Percentiles rank a stretch among this genome's conserved stretches.
phyloP scores from a whole-genome alignment of 106 monocot species.

The Allium sativum region DNA sequence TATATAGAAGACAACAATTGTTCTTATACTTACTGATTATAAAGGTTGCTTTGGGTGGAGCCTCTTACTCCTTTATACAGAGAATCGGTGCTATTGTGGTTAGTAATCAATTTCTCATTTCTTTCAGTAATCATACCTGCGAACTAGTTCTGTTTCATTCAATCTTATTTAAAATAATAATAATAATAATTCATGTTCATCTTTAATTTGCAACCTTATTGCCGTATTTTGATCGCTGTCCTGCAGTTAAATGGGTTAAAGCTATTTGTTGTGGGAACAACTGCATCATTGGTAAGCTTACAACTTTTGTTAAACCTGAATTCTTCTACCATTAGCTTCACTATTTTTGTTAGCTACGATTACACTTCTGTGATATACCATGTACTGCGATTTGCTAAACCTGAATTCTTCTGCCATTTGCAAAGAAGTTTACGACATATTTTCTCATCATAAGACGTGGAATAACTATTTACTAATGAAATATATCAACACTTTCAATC shows the following conservation, averaged over 20 bases:
- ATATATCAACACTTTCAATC: no score
- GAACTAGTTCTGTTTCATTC: no score
- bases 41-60: constrained; percentile 69
- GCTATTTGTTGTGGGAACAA: constrained; percentile 67
- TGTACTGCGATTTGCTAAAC: no score
- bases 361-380: no score
- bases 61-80: constrained; percentile 66
- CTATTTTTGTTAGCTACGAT: no score
- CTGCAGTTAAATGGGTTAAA: constrained; percentile 60
- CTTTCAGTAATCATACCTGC: no score
- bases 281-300: constrained; percentile 56
- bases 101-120: background rate
- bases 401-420: no score
- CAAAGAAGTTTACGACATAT: no score
- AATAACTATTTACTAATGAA: no score
- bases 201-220: background rate
- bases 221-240: constrained; percentile 1
- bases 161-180: background rate
- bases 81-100: constrained; percentile 71
- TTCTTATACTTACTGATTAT: constrained; percentile 3
- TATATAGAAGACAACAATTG: background rate
- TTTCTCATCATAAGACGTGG: no score
- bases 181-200: background rate
- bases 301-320: background rate
- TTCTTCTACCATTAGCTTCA: no score